phyloP scores from a whole-genome alignment of 805 yeast species.

The Monosporozyma aquatica region DNA sequence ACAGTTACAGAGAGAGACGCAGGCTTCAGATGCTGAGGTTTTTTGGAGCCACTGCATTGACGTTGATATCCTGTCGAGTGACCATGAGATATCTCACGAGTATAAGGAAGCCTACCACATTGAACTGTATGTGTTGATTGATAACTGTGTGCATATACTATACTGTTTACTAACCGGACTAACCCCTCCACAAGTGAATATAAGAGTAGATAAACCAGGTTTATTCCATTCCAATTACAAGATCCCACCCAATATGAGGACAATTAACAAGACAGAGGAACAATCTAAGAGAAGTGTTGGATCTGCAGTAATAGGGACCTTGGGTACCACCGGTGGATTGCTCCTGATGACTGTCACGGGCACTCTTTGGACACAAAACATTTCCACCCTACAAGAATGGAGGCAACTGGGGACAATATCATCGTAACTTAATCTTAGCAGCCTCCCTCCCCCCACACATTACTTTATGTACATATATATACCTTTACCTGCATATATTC shows the following conservation, averaged over 20 bases:
- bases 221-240: conserved; percentile 78
- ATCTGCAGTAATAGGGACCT: conserved; percentile 67
- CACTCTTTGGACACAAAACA: conserved; percentile 70
- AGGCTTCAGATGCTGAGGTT: conserved; percentile 66
- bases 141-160: too few relatives aligned
- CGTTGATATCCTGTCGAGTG: conserved; percentile 62
- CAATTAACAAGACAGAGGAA: not conserved
- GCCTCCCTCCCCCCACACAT: too few relatives aligned
- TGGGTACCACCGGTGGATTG: conserved; percentile 61
- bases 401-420: too few relatives aligned
- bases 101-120: conserved; percentile 43
- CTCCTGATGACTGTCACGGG: conserved; percentile 68
- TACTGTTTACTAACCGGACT: too few relatives aligned
- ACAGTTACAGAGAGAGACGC: conserved; percentile 50
- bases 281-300: not conserved
- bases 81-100: conserved; percentile 67
- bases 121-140: not conserved
- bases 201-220: conserved; percentile 56
- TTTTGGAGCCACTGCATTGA: conserved; percentile 61
- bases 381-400: conserved; percentile 59
- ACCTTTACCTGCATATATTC: too few relatives aligned
- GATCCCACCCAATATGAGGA: conserved; percentile 27
- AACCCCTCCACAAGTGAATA: too few relatives aligned
- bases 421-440: too few relatives aligned
- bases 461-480: too few relatives aligned